These are phyloP conservation scores for Xylaria sp. DNA, from an alignment of 2,329 filamentous ascomycete species.

Conservation along the genomic window DNA sequence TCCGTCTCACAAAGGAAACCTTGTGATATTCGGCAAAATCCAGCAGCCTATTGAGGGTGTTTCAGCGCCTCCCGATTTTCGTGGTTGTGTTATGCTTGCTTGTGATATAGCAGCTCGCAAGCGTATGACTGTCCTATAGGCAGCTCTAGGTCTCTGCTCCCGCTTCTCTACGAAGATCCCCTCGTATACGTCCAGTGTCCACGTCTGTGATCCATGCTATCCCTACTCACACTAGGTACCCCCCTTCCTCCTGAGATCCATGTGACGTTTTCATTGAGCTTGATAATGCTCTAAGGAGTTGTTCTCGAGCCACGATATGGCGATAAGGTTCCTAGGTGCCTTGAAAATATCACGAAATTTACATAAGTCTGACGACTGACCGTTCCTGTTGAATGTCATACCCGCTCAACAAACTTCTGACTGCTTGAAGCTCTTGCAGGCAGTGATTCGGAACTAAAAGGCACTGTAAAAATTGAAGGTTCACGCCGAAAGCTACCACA, in stretches of 20 bases:
- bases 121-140: slow-evolving; percentile 18
- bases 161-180: not conserved
- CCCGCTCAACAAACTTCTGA: not conserved
- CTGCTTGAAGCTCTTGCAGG: not conserved
- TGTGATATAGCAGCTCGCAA: slow-evolving; percentile 15
- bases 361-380: not conserved
- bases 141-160: slow-evolving; percentile 3
- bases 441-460: not conserved
- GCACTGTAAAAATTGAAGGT: not conserved
- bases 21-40: slow-evolving; percentile 25
- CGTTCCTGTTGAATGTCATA: not conserved
- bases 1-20: slow-evolving; percentile 21
- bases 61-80: slow-evolving; percentile 26
- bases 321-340: not conserved
- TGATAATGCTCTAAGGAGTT: not conserved
- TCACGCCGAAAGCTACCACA: not conserved
- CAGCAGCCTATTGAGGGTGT: slow-evolving; percentile 26
- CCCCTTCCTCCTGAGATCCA: not conserved
- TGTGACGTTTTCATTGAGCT: not conserved
- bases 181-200: not conserved
- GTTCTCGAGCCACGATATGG: not conserved
- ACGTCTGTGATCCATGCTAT: not conserved
- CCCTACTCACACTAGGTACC: not conserved
- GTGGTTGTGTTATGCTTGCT: slow-evolving; percentile 24
- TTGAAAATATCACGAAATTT: not conserved